Conservation (phyloP, 2,329 filamentous ascomycete genomes). For the Colletotrichum musicola region DNA sequence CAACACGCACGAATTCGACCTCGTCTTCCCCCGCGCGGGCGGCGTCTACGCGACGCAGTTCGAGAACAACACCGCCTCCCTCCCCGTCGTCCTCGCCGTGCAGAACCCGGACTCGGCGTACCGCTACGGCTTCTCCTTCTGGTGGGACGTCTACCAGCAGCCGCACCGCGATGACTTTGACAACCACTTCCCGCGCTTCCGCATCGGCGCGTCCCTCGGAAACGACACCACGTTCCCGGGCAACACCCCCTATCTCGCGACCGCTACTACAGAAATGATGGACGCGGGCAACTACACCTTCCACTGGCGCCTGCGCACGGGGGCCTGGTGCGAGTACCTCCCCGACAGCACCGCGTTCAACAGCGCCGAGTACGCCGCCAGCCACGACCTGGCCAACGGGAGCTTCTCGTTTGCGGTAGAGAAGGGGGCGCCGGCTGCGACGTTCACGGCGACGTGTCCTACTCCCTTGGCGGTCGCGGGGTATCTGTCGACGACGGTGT, state of each 20-base stretch:
- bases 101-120: conserved; percentile 25
- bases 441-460: conserved; percentile 17
- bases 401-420: conserved; percentile 19
- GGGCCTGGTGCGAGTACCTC: conserved; percentile 19
- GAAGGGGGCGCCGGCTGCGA: conserved; percentile 5
- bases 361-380: conserved; percentile 3
- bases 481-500: conserved; percentile 23
- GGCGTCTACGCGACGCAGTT: background rate
- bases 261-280: background rate
- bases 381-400: conserved; percentile 2
- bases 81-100: conserved; percentile 14
- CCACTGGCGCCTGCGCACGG: conserved; percentile 2
- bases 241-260: background rate
- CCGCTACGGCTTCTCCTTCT: conserved; percentile 17
- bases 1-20: conserved; percentile 6
- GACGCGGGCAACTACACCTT: conserved; percentile 8
- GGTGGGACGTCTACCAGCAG: conserved; percentile 14
- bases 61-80: background rate
- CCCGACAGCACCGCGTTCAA: conserved; percentile 1
- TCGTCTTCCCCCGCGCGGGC: conserved; percentile 24
- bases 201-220: conserved; percentile 4
- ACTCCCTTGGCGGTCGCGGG: conserved; percentile 2
- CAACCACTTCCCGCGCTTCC: background rate
- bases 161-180: background rate
- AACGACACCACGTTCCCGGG: conserved; percentile 7